Conservation (phyloP, 208 protist species). For the Novymonas esmeraldas region DNA sequence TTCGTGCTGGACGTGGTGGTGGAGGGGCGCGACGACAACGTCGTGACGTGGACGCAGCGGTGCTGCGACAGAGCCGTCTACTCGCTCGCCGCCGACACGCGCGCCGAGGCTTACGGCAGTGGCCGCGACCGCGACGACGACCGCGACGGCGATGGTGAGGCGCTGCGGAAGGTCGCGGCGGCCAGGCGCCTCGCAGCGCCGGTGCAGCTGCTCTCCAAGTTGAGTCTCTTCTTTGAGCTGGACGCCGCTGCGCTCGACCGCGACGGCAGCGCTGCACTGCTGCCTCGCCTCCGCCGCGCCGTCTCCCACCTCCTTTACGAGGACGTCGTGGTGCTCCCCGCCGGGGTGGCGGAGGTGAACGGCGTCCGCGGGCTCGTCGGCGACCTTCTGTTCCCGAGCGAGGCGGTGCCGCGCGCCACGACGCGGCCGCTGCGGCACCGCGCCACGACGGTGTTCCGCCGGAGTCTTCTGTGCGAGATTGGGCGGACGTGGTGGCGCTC, state of each 20-base stretch:
- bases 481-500: slow-evolving; percentile 15
- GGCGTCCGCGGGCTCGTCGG: slow-evolving; percentile 51
- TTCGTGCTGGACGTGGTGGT: slow-evolving; percentile 30
- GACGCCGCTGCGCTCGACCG: neutral
- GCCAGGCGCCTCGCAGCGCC: neutral
- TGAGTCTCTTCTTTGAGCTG: slow-evolving; percentile 34
- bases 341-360: slow-evolving; percentile 50
- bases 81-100: slow-evolving; percentile 7
- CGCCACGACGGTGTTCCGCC: neutral
- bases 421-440: neutral
- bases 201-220: slow-evolving; percentile 1
- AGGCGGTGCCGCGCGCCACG: slow-evolving; percentile 6
- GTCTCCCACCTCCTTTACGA: slow-evolving; percentile 29
- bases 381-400: slow-evolving; percentile 40
- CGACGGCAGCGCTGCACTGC: neutral
- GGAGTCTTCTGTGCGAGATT: slow-evolving; percentile 20
- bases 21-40: slow-evolving; percentile 17
- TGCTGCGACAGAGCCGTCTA: slow-evolving; percentile 13
- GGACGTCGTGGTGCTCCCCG: slow-evolving; percentile 46
- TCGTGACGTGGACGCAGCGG: slow-evolving; percentile 25
- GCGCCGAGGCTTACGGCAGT: neutral
- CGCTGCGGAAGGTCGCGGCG: neutral
- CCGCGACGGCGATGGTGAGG: neutral
- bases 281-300: slow-evolving; percentile 1
- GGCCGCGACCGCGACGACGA: neutral